Evolutionary conservation across 371 early-diverging fungal species (phyloP).

Genomic region (Vairimorpha apis): DNA sequence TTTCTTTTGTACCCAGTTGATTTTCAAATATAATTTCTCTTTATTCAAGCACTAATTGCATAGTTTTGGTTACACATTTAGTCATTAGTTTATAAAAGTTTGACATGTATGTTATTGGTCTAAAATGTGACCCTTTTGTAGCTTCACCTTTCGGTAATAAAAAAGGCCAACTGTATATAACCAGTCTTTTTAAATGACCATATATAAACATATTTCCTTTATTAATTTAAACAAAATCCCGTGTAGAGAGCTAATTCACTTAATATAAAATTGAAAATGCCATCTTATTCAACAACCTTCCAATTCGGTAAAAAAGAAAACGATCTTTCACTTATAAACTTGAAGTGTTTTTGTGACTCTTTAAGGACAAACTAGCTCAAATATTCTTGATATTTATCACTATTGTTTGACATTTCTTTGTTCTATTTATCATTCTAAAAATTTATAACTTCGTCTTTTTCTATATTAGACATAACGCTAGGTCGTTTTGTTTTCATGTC

Average conservation of each 20-base stretch:
- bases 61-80: not conserved
- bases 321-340: not conserved
- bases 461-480: too few species aligned
- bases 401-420: too few species aligned
- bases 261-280: not conserved
- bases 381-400: too few species aligned
- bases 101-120: not conserved
- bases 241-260: not conserved
- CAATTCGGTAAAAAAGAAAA: not conserved
- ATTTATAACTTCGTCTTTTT: too few species aligned
- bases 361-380: too few species aligned
- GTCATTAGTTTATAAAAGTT: not conserved
- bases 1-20: conserved; percentile 1
- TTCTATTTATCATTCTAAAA: too few species aligned
- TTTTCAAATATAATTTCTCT: not conserved
- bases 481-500: too few species aligned
- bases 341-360: not conserved
- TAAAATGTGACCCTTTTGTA: not conserved
- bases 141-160: not conserved
- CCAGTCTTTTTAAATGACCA: not conserved
- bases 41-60: not conserved
- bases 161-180: conserved; percentile 7
- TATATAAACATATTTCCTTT: not conserved
- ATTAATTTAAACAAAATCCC: not conserved
- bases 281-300: not conserved